phyloP scores from a whole-genome alignment of 2,329 filamentous ascomycete genomes.

The Exophiala calicioides region DNA sequence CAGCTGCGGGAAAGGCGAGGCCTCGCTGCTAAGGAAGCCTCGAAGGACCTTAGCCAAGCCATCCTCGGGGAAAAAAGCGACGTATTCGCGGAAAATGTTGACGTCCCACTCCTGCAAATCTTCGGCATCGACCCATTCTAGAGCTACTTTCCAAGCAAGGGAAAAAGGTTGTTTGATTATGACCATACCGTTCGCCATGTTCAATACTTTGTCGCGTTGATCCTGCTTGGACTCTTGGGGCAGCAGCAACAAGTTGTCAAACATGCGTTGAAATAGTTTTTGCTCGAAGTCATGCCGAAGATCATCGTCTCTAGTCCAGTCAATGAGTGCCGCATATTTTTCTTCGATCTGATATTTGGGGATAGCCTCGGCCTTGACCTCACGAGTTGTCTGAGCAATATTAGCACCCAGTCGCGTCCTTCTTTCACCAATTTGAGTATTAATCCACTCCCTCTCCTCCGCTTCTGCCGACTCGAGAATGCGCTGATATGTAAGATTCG shows the following conservation, averaged over 20 bases:
- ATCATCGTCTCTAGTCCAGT: conserved; percentile 89
- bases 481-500: conserved; percentile 75
- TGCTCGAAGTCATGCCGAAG: conserved; percentile 83
- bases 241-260: conserved; percentile 73
- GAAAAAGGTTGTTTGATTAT: conserved; percentile 90
- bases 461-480: conserved; percentile 81
- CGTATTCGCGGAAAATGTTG: conserved; percentile 76
- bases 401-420: conserved; percentile 83
- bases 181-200: conserved; percentile 87
- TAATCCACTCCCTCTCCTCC: conserved; percentile 86
- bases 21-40: conserved; percentile 76
- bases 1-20: conserved; percentile 72
- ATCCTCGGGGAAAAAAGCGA: conserved; percentile 77
- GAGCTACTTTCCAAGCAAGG: conserved; percentile 84
- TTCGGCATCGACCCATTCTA: conserved; percentile 85
- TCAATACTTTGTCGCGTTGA: conserved; percentile 72
- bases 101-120: conserved; percentile 75
- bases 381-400: conserved; percentile 76
- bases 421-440: conserved; percentile 84
- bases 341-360: conserved; percentile 73
- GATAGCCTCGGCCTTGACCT: conserved; percentile 86
- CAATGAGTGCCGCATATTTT: conserved; percentile 78
- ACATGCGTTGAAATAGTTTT: conserved; percentile 78
- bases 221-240: conserved; percentile 66
- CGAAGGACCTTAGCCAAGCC: conserved; percentile 80